Base-by-base conservation (phyloP, 805 yeast species). In the Saccharomycopsis oosterbeekiorum region DNA sequence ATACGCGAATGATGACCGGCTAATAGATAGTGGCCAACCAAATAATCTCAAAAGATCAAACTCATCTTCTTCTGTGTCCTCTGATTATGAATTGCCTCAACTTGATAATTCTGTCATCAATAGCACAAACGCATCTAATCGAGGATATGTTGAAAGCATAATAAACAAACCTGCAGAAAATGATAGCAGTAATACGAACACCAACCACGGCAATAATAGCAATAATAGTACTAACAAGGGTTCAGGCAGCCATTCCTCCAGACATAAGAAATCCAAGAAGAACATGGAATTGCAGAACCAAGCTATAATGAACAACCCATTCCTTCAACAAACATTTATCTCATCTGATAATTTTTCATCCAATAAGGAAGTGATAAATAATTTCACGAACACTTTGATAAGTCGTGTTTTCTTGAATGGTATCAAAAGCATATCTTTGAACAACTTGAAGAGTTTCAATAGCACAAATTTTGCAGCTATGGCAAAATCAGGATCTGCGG, bases 51-150 rank as follows among this genome's bases (percentile, higher is more conserved):
- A 54, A 42, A 19, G 62, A 21, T 56, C 62, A n/a, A 47, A 59
- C 12, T 43, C 59, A 21, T 56, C 57, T 4, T 54, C 58, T 14
- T 59, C 62, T 3, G 60, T 57, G 19, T 24, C 39, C 24, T 60
- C 62, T 8, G 58, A 51, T 8, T 61, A 58, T 34, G 58, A 54
- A 19, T 51, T 61, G 17, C 62, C 62, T 2, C 9, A 9, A 17
- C 39, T 56, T 26, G 36, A 39, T 15, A 43, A 39, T 12, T 26
- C 56, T 17, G n/a, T 4, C 4, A 11, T 21, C 11, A 17, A 24
- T 10, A 4, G 2, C 15, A 55, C 12, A 12, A 10, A 1, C 2
- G 12, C n/a, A 47, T 21, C 53, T 6, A 21, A 9, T 10, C 34
- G 21, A 11, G 53, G 34, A 47, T 47, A 47, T 14, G 53, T 47